Conservation (phyloP, 768 basidiomycete genomes). For the Mrakia gelida region DNA sequence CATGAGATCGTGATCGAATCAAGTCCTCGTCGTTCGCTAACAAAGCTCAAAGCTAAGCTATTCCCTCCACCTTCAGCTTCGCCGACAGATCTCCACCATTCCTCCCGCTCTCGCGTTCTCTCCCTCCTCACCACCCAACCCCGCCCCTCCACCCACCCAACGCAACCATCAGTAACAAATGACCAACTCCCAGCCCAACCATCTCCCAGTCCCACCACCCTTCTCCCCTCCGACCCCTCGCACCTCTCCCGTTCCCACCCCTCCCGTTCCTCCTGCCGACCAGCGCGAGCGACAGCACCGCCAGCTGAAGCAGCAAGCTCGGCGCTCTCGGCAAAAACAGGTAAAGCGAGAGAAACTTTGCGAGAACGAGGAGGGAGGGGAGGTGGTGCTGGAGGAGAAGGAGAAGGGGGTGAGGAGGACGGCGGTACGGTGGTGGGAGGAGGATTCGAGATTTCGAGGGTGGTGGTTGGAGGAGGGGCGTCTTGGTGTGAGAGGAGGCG, state of each 20-base stretch:
- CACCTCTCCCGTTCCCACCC: background rate
- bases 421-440: background rate
- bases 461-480: background rate
- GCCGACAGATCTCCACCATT: no score
- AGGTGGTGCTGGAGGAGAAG: background rate
- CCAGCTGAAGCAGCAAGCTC: background rate
- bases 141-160: background rate
- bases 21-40: no score
- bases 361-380: background rate
- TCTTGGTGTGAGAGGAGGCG: background rate
- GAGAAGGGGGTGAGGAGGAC: background rate
- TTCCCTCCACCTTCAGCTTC: no score
- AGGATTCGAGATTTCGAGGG: background rate
- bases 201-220: background rate
- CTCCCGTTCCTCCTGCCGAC: no score
- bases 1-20: no score
- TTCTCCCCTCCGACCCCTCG: background rate
- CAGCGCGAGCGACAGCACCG: slow-evolving; percentile 9
- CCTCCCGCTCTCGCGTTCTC: background rate
- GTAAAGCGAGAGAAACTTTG: slow-evolving; percentile 19
- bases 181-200: background rate
- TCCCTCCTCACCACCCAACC: background rate
- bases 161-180: background rate
- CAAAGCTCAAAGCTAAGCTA: no score
- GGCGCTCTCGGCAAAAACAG: background rate